These are phyloP conservation scores for Salix koriyanagi DNA, from an alignment of 345 rosid species.

Conservation along the genomic window DNA sequence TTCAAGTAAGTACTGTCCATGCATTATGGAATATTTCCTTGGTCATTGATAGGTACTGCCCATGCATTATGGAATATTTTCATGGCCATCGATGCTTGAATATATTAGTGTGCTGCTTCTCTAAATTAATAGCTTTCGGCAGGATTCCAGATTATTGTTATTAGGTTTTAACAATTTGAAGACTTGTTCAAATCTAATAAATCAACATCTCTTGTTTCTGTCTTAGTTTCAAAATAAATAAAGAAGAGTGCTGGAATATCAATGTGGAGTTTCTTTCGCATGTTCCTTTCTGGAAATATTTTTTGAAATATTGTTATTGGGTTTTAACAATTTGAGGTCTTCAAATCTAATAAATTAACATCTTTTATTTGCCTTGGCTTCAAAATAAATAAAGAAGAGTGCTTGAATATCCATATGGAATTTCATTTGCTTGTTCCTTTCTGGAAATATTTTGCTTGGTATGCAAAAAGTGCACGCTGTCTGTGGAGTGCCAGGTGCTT, in stretches of 20 bases:
- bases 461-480: not conserved
- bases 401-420: not conserved
- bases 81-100: not conserved
- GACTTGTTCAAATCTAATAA: not conserved
- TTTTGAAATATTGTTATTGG: not conserved
- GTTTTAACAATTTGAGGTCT: not conserved
- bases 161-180: not conserved
- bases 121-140: not conserved
- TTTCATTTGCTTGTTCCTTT: no score
- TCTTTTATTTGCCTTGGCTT: not conserved
- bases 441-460: not conserved
- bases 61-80: not conserved
- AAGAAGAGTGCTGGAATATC: not conserved
- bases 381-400: not conserved
- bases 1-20: constrained; percentile 52
- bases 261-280: not conserved
- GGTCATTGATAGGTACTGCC: constrained; percentile 23
- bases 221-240: not conserved
- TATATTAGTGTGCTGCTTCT: not conserved
- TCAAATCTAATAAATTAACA: no score
- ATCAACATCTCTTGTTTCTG: not conserved
- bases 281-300: not conserved
- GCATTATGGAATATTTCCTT: not conserved
- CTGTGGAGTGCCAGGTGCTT: not conserved
- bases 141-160: not conserved